Base-by-base conservation (phyloP, 2,329 filamentous ascomycete species). In the Drechslera avenae region DNA sequence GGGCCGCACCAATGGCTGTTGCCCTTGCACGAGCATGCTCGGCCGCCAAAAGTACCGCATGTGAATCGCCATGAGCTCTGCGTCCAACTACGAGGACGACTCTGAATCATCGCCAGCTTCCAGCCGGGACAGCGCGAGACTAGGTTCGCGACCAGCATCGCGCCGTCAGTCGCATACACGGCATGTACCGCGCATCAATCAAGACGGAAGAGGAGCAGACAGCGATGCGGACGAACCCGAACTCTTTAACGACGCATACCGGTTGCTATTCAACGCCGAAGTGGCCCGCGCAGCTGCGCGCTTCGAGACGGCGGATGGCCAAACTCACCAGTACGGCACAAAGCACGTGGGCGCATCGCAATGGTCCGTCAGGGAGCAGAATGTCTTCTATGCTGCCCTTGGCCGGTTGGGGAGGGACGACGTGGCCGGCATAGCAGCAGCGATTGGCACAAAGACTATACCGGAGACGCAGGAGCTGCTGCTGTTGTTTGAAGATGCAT, bases 331-430 rank as follows among this genome's bases (percentile, higher is more conserved):
- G 35, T 58, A 49, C 51, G 69, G 39, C 42, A 75, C 30, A 80
- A 49, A 81, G 2, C 88, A 91, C 62, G 75, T 91, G 42, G 91
- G 91, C 17, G 78, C 84, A 19, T 85, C 86, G 1, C 60, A 74
- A 9, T 97, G 93, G 93, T 86, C 83, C 0, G 54, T 81, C 0
- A 62, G 75, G 1, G 92, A 97, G 66, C 96, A 96, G 67, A 76
- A 81, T 1, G 60, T 77, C 0, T 83, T 96, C 50, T 96, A 90
- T 68, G 77, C 82, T 12, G 81, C 83, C 0, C 71, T 95, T 3
- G 78, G 81, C 1, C 82, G 83, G 0, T 78, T 88, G 2, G 90
- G 90, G 0, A 81, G 77, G 43, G 81, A 85, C 60, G 78, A 91
- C 54, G 62, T 88, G 1, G 73, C 73, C 1, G 82, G 80, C 1